Conservation (phyloP, 1,284 basidiomycete genomes). For the Ustilago hordei region DNA sequence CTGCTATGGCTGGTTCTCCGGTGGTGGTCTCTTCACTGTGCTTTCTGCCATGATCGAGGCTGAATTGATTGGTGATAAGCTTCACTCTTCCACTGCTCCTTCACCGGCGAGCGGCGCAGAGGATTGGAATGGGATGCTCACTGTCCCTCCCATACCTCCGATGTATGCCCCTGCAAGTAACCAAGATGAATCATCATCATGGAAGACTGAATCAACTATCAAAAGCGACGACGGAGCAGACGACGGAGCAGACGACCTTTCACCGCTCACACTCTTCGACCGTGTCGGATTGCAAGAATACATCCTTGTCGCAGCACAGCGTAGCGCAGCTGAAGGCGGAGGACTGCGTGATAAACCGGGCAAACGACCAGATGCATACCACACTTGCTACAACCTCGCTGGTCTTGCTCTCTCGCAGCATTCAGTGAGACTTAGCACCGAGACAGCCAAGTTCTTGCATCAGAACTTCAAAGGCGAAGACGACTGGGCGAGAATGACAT, state of each 20-base stretch:
- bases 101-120: constrained; percentile 36
- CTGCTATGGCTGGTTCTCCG: constrained; percentile 96
- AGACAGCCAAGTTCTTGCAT: constrained; percentile 17
- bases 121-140: constrained; percentile 46
- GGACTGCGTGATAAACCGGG: constrained; percentile 95
- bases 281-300: constrained; percentile 84
- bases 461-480: constrained; percentile 16
- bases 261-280: constrained; percentile 50
- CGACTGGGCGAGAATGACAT: constrained; percentile 49
- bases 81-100: constrained; percentile 15
- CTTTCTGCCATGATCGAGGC: constrained; percentile 77
- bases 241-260: constrained; percentile 37
- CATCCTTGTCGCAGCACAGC: constrained; percentile 86
- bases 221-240: constrained; percentile 9
- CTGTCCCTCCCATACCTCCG: constrained; percentile 17
- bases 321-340: constrained; percentile 74
- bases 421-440: constrained; percentile 46
- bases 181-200: constrained; percentile 16
- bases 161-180: constrained; percentile 9
- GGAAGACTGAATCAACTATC: constrained; percentile 42
- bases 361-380: constrained; percentile 75
- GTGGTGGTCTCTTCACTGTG: constrained; percentile 87
- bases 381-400: constrained; percentile 69
- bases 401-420: constrained; percentile 65
- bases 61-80: constrained; percentile 41